Conservation (phyloP, 2,329 filamentous ascomycete species). For the Trichophyton mentagrophytes region DNA sequence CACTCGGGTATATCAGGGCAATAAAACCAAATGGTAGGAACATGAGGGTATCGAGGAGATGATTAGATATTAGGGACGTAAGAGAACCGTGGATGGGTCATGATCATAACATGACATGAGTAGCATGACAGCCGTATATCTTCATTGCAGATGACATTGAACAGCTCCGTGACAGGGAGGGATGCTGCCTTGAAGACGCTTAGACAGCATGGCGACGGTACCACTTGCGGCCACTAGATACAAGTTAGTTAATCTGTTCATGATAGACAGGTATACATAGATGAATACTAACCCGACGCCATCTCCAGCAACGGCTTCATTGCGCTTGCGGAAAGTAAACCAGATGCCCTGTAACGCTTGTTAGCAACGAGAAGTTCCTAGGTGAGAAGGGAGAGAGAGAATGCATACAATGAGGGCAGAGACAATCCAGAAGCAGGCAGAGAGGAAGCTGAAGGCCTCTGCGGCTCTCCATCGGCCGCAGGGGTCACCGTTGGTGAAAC, state of each 20-base stretch:
- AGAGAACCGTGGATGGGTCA: neutral
- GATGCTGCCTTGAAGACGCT: neutral
- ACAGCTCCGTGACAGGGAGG: constrained; percentile 5
- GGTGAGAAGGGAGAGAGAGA: neutral
- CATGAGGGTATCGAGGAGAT: neutral
- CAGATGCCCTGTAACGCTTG: constrained; percentile 11
- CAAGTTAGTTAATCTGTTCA: neutral
- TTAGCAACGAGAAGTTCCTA: neutral
- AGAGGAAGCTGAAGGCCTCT: constrained; percentile 60
- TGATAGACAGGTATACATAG: neutral
- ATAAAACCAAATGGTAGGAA: neutral
- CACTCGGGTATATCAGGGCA: neutral
- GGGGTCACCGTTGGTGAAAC: constrained; percentile 37
- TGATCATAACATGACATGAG: constrained; percentile 3
- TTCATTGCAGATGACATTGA: neutral
- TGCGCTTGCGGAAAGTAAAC: constrained; percentile 12
- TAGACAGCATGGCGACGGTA: constrained; percentile 27
- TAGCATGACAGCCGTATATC: neutral
- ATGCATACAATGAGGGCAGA: constrained; percentile 43
- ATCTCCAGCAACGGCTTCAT: constrained; percentile 11
- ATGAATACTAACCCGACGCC: neutral
- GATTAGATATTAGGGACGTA: constrained; percentile 1
- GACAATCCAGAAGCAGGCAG: constrained; percentile 56
- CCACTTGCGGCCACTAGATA: constrained; percentile 18
- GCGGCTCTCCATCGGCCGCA: constrained; percentile 60